phyloP scores from a whole-genome alignment of 2,329 filamentous ascomycete species.

The Aspergillus oerlinghausenensis region DNA sequence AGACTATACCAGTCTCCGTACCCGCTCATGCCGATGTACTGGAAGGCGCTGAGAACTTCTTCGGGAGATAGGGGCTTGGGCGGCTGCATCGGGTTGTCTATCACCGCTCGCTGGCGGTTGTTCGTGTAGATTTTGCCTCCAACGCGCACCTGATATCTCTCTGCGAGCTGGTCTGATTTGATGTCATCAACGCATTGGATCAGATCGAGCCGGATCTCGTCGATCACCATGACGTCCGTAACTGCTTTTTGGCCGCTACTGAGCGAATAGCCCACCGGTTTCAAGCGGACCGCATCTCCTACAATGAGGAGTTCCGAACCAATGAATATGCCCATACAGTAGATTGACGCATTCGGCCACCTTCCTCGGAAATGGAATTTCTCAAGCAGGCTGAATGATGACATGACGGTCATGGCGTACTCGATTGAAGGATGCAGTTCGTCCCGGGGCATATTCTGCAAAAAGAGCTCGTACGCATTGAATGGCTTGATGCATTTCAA shows the following conservation, averaged over 20 bases:
- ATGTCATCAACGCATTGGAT: slow-evolving; percentile 45
- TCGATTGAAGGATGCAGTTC: slow-evolving; percentile 51
- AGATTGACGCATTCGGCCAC: slow-evolving; percentile 53
- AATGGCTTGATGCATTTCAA: slow-evolving; percentile 54
- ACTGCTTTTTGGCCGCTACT: slow-evolving; percentile 10
- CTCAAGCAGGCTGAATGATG: slow-evolving; percentile 50
- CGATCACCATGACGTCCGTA: slow-evolving; percentile 52
- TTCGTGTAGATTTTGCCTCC: slow-evolving; percentile 47
- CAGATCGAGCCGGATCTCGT: slow-evolving; percentile 49
- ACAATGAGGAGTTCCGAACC: slow-evolving; percentile 53
- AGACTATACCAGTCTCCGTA: slow-evolving; percentile 53
- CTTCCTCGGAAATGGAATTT: slow-evolving; percentile 50
- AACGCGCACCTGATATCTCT: slow-evolving; percentile 45
- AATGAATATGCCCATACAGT: slow-evolving; percentile 51
- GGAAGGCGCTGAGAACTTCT: slow-evolving; percentile 32
- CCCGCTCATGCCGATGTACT: slow-evolving; percentile 38
- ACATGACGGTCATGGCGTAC: slow-evolving; percentile 50
- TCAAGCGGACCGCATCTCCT: slow-evolving; percentile 53
- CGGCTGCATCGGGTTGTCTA: slow-evolving; percentile 13
- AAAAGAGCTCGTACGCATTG: slow-evolving; percentile 48
- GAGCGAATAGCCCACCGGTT: slow-evolving; percentile 26
- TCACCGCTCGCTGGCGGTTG: slow-evolving; percentile 23
- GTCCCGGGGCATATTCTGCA: slow-evolving; percentile 37
- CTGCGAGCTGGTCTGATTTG: slow-evolving; percentile 43
- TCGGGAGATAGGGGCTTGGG: slow-evolving; percentile 25